phyloP scores from a whole-genome alignment of 352 stramenopile species.

The Pythium utonaiense region DNA sequence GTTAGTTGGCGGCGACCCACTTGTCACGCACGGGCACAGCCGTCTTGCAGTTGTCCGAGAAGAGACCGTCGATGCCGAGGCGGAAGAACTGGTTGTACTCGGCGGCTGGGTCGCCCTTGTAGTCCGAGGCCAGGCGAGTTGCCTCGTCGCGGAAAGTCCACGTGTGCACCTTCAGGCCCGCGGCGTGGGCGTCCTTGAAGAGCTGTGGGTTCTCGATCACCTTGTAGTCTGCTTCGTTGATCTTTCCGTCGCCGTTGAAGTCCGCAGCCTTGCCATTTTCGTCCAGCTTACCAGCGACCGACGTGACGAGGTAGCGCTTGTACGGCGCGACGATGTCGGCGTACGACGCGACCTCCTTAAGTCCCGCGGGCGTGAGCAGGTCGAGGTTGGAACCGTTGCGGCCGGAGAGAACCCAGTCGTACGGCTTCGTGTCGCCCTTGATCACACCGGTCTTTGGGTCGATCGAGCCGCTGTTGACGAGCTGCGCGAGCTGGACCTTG shows the following conservation, averaged over 20 bases:
- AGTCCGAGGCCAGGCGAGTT: conserved; percentile 58
- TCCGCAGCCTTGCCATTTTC: conserved; percentile 46
- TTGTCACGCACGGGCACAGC: conserved; percentile 20
- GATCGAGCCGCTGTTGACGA: conserved; percentile 55
- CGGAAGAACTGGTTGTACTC: conserved; percentile 70
- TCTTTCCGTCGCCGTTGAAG: conserved; percentile 55
- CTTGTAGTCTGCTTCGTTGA: conserved; percentile 61
- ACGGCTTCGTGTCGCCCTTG: conserved; percentile 46
- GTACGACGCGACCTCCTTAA: conserved; percentile 66
- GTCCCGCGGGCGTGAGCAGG: conserved; percentile 47
- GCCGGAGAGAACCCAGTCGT: conserved; percentile 63
- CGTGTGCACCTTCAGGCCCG: conserved; percentile 52
- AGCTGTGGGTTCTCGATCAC: conserved; percentile 36
- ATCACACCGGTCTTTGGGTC: conserved; percentile 57
- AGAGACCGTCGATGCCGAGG: conserved; percentile 58
- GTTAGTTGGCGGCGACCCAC: conserved; percentile 13
- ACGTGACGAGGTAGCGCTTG: conserved; percentile 78
- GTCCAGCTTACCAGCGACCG: conserved; percentile 36
- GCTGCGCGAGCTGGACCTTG: conserved; percentile 78
- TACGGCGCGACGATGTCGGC: conserved; percentile 68
- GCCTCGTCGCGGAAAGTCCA: conserved; percentile 70
- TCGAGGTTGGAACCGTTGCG: conserved; percentile 50
- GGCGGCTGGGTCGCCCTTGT: conserved; percentile 49
- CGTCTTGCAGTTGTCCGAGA: conserved; percentile 39
- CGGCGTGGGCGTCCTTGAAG: conserved; percentile 53